A percentile compares a stretch with the other conserved stretches of the same genome.
Conservation (phyloP, 441 rosid species). For the Croton setiger region DNA sequence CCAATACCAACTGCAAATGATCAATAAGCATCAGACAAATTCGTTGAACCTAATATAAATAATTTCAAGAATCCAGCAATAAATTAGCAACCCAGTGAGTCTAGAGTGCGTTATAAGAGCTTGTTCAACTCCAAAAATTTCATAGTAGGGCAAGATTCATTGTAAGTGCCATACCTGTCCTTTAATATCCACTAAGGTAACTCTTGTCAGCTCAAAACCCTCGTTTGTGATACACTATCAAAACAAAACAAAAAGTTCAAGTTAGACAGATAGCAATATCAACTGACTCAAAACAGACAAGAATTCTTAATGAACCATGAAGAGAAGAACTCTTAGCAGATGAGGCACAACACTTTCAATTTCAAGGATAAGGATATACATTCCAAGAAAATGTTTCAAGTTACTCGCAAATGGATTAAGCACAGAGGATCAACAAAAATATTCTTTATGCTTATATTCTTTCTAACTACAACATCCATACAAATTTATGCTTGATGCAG, state of each 20-base stretch:
- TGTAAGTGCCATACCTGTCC: constrained; percentile 58
- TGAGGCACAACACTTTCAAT: not conserved
- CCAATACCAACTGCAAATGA: constrained; percentile 69
- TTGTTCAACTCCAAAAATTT: not conserved
- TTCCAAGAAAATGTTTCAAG: constrained; percentile 7
- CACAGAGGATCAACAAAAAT: not conserved
- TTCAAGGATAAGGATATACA: not conserved
- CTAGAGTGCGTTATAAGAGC: not conserved
- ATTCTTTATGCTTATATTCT: constrained; percentile 2
- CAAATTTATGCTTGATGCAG: not conserved
- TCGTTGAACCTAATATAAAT: not conserved
- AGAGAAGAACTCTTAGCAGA: not conserved
- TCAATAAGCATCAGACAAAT: not conserved
- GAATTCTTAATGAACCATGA: not conserved
- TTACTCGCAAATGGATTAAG: not conserved
- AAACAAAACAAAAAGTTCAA: constrained; percentile 7
- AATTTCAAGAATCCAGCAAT: not conserved
- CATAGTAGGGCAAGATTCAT: not conserved
- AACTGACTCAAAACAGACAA: not conserved
- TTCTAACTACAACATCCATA: not conserved
- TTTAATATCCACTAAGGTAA: constrained; percentile 72
- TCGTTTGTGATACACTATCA: constrained; percentile 74
- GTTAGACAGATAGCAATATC: constrained; percentile 2
- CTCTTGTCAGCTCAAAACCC: constrained; percentile 90
- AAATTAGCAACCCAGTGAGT: not conserved